These are phyloP conservation scores for Sechiopsis laciniata DNA, from an alignment of 306 rosid species.

Conservation along the genomic window DNA sequence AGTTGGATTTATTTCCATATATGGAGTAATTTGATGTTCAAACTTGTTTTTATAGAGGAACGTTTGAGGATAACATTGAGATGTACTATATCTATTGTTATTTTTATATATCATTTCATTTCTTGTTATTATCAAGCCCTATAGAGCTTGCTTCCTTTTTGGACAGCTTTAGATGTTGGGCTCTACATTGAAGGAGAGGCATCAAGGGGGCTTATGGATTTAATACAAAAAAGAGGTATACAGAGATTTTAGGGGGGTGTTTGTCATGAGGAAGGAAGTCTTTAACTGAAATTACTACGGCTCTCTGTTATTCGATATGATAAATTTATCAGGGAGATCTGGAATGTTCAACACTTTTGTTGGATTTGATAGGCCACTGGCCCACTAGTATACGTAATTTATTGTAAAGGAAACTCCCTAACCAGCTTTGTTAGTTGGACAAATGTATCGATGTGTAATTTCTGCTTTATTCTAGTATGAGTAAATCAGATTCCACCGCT, in stretches of 20 bases:
- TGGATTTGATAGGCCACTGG: neutral
- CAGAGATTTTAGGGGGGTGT: constrained; percentile 5
- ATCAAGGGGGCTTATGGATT: neutral
- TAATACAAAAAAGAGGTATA: neutral
- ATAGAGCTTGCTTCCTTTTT: neutral
- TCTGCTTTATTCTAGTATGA: neutral
- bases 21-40: neutral
- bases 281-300: neutral
- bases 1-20: neutral
- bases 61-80: neutral
- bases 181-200: neutral
- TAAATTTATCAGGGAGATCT: constrained; percentile 2
- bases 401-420: neutral
- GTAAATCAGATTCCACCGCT: neutral
- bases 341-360: neutral
- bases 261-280: constrained; percentile 7
- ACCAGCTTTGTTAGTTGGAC: neutral
- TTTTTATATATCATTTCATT: neutral
- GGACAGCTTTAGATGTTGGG: neutral
- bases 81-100: neutral
- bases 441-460: neutral
- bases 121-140: neutral
- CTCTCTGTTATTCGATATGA: neutral
- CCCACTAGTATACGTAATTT: neutral
- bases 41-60: neutral